Evolutionary conservation across 306 rosid species (phyloP).

Genomic region (Medicago ruthenica): DNA sequence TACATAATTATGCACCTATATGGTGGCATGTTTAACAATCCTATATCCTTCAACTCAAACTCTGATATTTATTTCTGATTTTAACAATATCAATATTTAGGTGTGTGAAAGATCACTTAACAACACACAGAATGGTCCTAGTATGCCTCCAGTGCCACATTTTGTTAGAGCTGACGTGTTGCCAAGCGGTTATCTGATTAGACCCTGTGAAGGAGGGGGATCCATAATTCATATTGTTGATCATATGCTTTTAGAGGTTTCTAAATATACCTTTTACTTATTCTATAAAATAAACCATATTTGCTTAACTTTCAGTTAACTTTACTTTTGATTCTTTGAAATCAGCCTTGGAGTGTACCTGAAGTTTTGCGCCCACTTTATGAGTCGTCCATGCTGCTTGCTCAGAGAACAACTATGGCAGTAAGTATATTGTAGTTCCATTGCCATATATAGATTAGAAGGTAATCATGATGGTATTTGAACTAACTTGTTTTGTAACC

Average conservation of each 20-base stretch:
- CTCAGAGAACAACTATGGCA: conserved; percentile 94
- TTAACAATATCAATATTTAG: conserved; percentile 47
- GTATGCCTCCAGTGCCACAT: conserved; percentile 87
- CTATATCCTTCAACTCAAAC: neutral
- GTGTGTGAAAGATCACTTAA: conserved; percentile 98
- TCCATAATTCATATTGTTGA: conserved; percentile 93
- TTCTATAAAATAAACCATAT: neutral
- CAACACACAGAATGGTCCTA: conserved; percentile 96
- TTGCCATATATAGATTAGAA: neutral
- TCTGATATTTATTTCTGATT: conserved; percentile 26
- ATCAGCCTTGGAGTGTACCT: conserved; percentile 97
- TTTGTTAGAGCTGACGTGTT: conserved; percentile 95
- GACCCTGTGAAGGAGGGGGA: conserved; percentile 99
- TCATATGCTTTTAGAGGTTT: conserved; percentile 91
- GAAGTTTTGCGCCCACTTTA: conserved; percentile 96
- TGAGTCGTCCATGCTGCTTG: conserved; percentile 86
- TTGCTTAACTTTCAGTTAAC: conserved; percentile 40
- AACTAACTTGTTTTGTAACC: conserved; percentile 13
- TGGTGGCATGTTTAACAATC: neutral
- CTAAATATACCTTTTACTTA: conserved; percentile 8
- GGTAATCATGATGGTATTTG: neutral
- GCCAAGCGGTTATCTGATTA: conserved; percentile 90
- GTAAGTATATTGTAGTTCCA: conserved; percentile 48
- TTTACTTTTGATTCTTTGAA: conserved; percentile 37
- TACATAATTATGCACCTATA: neutral